These are phyloP conservation scores for Globisporangium carolinianum DNA, from an alignment of 352 stramenopile species.

Conservation along the genomic window DNA sequence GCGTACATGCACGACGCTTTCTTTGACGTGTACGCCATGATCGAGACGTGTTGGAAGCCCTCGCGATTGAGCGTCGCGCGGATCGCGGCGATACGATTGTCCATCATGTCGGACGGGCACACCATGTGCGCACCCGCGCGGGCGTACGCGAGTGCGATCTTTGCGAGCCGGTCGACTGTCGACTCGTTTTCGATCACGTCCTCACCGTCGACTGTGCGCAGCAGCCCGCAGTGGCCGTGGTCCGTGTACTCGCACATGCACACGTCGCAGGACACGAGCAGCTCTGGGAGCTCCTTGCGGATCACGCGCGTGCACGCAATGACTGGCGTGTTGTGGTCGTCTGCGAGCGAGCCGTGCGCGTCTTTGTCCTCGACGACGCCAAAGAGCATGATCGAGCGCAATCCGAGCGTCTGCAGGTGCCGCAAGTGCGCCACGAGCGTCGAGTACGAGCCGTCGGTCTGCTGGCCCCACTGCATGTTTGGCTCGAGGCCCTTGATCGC, in stretches of 20 bases:
- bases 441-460: constrained; percentile 52
- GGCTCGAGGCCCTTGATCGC: constrained; percentile 75
- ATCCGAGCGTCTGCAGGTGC: constrained; percentile 60
- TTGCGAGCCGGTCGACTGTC: constrained; percentile 94
- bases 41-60: constrained; percentile 96
- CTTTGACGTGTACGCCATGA: constrained; percentile 99
- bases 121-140: constrained; percentile 97
- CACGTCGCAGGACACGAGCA: constrained; percentile 83
- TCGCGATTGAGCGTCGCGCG: constrained; percentile 92
- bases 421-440: constrained; percentile 70
- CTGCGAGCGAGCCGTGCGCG: constrained; percentile 61
- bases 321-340: constrained; percentile 68
- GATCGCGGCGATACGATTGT: constrained; percentile 95
- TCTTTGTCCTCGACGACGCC: constrained; percentile 85
- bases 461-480: constrained; percentile 80
- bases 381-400: constrained; percentile 86
- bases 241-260: constrained; percentile 90
- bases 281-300: constrained; percentile 54
- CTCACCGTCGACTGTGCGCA: constrained; percentile 89
- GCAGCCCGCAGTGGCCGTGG: constrained; percentile 80
- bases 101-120: constrained; percentile 96
- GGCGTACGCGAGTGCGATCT: constrained; percentile 94
- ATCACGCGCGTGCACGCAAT: constrained; percentile 64
- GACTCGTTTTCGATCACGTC: constrained; percentile 95
- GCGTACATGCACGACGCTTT: constrained; percentile 95